A percentile compares a stretch with the other conserved stretches of the same genome.
Evolutionary conservation across 2,329 filamentous ascomycete genomes (phyloP).

Genomic region (Aureobasidium melanogenum): DNA sequence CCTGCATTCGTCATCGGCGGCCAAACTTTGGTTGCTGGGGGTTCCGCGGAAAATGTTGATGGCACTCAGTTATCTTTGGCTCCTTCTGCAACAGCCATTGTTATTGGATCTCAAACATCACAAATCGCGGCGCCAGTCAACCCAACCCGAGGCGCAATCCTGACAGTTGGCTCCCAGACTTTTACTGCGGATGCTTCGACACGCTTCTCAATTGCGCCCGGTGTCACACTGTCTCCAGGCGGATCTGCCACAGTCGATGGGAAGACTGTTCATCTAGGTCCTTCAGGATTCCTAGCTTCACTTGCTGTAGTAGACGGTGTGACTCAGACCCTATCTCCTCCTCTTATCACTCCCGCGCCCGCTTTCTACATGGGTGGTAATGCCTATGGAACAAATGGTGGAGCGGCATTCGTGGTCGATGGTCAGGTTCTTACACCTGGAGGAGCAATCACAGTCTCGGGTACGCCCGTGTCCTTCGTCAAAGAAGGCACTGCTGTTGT

Average conservation of each 20-base stretch:
- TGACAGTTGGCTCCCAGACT: slow-evolving; percentile 32
- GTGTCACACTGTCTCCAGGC: slow-evolving; percentile 27
- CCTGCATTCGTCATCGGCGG: slow-evolving; percentile 26
- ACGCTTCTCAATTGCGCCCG: slow-evolving; percentile 34
- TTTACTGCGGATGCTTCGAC: slow-evolving; percentile 38
- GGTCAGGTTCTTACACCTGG: slow-evolving; percentile 20
- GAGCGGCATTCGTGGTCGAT: slow-evolving; percentile 24
- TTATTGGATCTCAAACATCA: slow-evolving; percentile 21
- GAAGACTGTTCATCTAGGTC: slow-evolving; percentile 32
- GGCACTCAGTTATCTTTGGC: slow-evolving; percentile 25
- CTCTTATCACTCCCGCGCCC: slow-evolving; percentile 24
- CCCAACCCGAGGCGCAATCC: slow-evolving; percentile 13
- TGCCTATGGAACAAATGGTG: slow-evolving; percentile 23
- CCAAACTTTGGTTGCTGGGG: slow-evolving; percentile 29
- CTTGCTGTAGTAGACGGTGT: slow-evolving; percentile 33
- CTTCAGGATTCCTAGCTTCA: slow-evolving; percentile 23
- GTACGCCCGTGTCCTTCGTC: slow-evolving; percentile 20
- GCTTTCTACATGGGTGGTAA: slow-evolving; percentile 19
- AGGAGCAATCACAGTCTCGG: slow-evolving; percentile 17
- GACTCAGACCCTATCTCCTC: slow-evolving; percentile 25
- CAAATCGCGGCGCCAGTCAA: slow-evolving; percentile 18
- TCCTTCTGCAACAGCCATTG: slow-evolving; percentile 29
- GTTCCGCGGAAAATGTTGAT: slow-evolving; percentile 27
- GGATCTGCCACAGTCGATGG: slow-evolving; percentile 31
- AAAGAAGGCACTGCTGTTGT: slow-evolving; percentile 18